phyloP scores from a whole-genome alignment of 352 stramenopile genomes.

The Globisporangium spinosum region DNA sequence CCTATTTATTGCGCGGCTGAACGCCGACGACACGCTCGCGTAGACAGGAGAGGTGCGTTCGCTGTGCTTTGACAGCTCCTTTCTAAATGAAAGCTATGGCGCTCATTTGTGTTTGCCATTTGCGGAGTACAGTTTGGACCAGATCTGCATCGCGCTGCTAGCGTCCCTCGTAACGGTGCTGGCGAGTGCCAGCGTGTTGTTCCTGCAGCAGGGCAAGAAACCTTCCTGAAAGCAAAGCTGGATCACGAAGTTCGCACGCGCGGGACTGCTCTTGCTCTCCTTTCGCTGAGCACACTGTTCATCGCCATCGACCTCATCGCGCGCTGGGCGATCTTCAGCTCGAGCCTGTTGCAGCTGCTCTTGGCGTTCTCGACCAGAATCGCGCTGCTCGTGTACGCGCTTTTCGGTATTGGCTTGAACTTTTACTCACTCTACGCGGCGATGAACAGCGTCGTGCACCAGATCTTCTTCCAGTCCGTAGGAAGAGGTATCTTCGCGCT shows the following conservation, averaged over 20 bases:
- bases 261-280: conserved; percentile 12
- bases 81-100: too few species aligned
- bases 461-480: conserved; percentile 37
- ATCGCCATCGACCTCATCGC: conserved; percentile 38
- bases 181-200: conserved; percentile 21
- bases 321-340: conserved; percentile 40
- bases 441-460: conserved; percentile 34
- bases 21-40: conserved; percentile 36
- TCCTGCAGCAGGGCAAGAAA: conserved; percentile 26
- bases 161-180: conserved; percentile 24
- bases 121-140: conserved; percentile 33
- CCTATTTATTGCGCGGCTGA: conserved; percentile 50
- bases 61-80: too few species aligned
- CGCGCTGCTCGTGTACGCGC: conserved; percentile 30
- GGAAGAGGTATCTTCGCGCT: conserved; percentile 12
- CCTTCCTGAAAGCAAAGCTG: conserved; percentile 17
- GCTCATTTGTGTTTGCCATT: too few species aligned
- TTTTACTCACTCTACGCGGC: conserved; percentile 33
- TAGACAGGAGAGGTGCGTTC: conserved; percentile 48
- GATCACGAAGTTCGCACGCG: conserved; percentile 9
- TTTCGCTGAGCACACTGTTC: conserved; percentile 28
- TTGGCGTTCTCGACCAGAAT: conserved; percentile 37
- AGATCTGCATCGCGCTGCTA: conserved; percentile 13
- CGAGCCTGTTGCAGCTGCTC: conserved; percentile 43
- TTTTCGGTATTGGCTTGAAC: conserved; percentile 29